Evolutionary conservation across 139 green algal species (phyloP).

Genomic region (Chlorella sp.): DNA sequence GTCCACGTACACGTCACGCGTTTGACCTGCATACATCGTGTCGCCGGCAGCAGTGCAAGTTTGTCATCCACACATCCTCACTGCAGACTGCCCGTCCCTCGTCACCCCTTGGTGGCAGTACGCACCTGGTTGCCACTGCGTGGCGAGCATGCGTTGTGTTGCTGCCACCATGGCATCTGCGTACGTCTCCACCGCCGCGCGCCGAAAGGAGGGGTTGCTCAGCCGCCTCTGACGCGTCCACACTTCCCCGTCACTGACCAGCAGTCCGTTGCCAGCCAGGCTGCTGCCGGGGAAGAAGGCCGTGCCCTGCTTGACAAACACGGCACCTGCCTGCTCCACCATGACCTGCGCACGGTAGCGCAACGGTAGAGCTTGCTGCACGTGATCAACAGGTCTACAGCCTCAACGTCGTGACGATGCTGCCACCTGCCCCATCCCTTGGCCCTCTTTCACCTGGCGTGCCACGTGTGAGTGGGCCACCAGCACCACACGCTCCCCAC

Average conservation of each 20-base stretch:
- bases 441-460: constrained; percentile 27
- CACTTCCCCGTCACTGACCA: constrained; percentile 73
- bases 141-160: constrained; percentile 26
- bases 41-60: no score
- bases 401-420: no score
- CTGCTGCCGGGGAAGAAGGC: constrained; percentile 79
- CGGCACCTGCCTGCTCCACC: constrained; percentile 19
- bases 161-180: constrained; percentile 48
- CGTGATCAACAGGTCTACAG: no score
- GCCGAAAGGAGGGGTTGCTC: constrained; percentile 77
- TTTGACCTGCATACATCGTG: constrained; percentile 12
- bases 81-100: not conserved
- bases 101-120: not conserved
- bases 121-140: constrained; percentile 11
- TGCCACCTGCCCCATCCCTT: no score
- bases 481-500: constrained; percentile 72
- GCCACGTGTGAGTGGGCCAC: constrained; percentile 44
- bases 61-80: not conserved
- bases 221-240: constrained; percentile 79
- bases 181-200: constrained; percentile 57
- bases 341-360: constrained; percentile 22
- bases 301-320: constrained; percentile 67
- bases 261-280: constrained; percentile 62
- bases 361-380: no score
- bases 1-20: constrained; percentile 48